Conservation (phyloP, 768 basidiomycete genomes). For the Russula compacta region DNA sequence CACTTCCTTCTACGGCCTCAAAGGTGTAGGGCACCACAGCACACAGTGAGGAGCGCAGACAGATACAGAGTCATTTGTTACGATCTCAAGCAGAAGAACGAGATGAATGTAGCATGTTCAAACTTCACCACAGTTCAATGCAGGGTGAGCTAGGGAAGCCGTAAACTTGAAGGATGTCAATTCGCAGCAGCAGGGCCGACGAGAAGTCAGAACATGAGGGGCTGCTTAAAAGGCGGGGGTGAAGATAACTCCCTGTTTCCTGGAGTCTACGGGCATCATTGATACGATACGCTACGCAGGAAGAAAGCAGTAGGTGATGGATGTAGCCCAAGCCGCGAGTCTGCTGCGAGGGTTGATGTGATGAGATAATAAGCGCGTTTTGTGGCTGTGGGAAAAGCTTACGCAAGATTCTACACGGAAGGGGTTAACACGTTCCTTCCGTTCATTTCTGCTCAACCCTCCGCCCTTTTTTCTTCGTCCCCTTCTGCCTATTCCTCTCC, state of each 20-base stretch:
- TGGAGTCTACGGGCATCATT: not conserved
- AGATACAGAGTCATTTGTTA: not conserved
- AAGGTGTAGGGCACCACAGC: not conserved
- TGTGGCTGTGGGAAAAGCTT: constrained; percentile 7
- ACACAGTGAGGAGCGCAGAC: not conserved
- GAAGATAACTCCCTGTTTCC: not conserved
- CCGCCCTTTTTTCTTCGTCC: constrained; percentile 34
- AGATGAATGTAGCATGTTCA: not conserved
- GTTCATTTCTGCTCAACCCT: constrained; percentile 18
- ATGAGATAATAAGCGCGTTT: not conserved
- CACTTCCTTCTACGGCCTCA: not conserved
- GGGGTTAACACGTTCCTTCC: constrained; percentile 19
- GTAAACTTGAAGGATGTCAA: not conserved
- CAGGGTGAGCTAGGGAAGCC: not conserved
- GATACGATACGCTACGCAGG: not conserved
- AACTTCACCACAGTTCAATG: not conserved
- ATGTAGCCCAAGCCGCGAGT: too few relatives aligned
- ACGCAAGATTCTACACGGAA: constrained; percentile 13
- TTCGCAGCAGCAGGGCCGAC: not conserved
- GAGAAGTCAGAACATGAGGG: not conserved
- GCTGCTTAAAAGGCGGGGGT: not conserved
- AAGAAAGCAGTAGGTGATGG: too few relatives aligned
- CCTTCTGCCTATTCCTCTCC: constrained; percentile 27
- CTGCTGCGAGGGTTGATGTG: not conserved
- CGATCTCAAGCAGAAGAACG: not conserved